Conservation (phyloP, 306 rosid genomes). For the Leucaena leucocephala region DNA sequence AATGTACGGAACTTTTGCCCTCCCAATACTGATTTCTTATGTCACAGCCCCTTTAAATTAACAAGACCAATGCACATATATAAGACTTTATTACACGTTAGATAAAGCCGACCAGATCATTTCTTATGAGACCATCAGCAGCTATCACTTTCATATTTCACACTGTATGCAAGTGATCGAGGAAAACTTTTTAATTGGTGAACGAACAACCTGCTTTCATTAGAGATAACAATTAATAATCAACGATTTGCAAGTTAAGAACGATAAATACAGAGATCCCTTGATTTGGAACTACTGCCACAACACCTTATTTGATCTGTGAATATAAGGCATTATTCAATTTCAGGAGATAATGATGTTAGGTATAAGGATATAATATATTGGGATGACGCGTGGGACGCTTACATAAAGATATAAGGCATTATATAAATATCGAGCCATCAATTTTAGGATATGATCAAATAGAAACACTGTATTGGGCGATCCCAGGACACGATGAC, state of each 20-base stretch:
- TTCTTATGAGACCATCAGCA: not conserved
- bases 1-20: not conserved
- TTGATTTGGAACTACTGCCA: not conserved
- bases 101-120: not conserved
- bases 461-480: not conserved
- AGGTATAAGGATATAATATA: not conserved
- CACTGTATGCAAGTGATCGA: not conserved
- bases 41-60: not conserved
- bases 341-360: not conserved
- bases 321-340: not conserved
- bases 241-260: not conserved
- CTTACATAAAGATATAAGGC: not conserved
- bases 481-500: not conserved
- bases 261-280: not conserved
- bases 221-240: not conserved
- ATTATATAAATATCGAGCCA: not conserved
- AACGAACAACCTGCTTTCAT: not conserved
- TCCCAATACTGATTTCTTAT: not conserved
- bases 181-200: not conserved
- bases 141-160: not conserved
- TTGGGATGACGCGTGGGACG: not conserved
- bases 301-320: not conserved
- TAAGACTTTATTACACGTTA: not conserved
- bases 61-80: not conserved
- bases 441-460: not conserved